Evolutionary conservation across 805 yeast genomes (phyloP).

Genomic region (Spathaspora boniae): DNA sequence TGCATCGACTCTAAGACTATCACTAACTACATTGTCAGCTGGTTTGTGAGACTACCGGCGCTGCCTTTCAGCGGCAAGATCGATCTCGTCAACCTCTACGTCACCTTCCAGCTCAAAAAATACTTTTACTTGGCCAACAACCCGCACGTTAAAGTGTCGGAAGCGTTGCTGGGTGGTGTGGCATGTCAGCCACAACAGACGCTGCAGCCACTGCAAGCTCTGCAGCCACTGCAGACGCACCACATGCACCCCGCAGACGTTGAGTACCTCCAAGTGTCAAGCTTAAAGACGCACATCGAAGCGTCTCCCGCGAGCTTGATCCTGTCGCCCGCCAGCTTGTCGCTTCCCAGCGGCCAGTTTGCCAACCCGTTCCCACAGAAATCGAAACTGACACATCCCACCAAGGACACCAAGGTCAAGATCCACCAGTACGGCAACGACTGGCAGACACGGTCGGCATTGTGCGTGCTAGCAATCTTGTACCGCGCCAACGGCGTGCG

Average conservation of each 20-base stretch:
- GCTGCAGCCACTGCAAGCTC: no score
- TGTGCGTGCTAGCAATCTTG: slow-evolving; percentile 52
- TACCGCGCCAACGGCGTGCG: slow-evolving; percentile 50
- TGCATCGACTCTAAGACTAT: slow-evolving; percentile 38
- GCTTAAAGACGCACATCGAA: slow-evolving; percentile 14
- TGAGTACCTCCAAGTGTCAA: slow-evolving; percentile 22
- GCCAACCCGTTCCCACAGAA: slow-evolving; percentile 7
- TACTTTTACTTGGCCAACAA: slow-evolving; percentile 40
- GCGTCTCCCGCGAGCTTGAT: slow-evolving; percentile 4
- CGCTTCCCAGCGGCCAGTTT: slow-evolving; percentile 8
- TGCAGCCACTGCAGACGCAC: slow-evolving; percentile 1
- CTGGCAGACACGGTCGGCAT: slow-evolving; percentile 77
- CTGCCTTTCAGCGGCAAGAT: slow-evolving; percentile 50
- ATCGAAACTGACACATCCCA: no score
- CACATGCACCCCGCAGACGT: slow-evolving; percentile 9
- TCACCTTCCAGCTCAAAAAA: slow-evolving; percentile 70
- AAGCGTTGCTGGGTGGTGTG: slow-evolving; percentile 3
- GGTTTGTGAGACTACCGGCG: slow-evolving; percentile 48
- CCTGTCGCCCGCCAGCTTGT: slow-evolving; percentile 4
- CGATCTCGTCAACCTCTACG: slow-evolving; percentile 68
- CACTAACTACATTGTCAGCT: slow-evolving; percentile 45
- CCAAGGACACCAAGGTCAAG: slow-evolving; percentile 33
- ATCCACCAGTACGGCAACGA: slow-evolving; percentile 67
- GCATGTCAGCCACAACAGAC: neutral
- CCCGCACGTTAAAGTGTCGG: slow-evolving; percentile 15